Conservation (phyloP, 768 basidiomycete genomes). For the Rhodotorula kratochvilovae region DNA sequence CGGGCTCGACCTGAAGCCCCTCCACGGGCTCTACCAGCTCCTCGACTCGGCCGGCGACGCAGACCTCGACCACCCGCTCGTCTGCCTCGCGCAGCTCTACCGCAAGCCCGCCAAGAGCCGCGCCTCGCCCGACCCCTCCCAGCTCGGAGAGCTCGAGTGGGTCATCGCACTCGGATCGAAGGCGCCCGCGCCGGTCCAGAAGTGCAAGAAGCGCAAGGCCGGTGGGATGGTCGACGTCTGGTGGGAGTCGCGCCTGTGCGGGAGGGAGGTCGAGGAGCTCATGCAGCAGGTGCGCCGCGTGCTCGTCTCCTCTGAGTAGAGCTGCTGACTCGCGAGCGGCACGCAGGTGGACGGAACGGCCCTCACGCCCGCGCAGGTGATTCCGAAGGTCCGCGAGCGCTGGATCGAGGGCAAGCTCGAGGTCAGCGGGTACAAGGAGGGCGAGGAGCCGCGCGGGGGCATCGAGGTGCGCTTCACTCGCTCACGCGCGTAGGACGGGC, state of each 20-base stretch:
- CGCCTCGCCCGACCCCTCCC: neutral
- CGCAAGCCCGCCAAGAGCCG: neutral
- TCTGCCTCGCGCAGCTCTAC: neutral
- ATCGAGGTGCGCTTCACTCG: neutral
- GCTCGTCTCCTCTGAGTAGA: neutral
- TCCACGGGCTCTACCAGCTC: neutral
- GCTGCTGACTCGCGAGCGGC: neutral
- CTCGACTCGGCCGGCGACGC: neutral
- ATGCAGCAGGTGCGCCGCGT: neutral
- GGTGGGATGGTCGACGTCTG: neutral
- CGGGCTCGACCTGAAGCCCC: neutral
- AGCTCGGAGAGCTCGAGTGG: conserved; percentile 7
- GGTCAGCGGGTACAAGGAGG: neutral
- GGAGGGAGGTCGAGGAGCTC: neutral
- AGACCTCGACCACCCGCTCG: conserved; percentile 3
- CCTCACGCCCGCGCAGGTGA: neutral
- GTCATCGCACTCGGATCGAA: neutral
- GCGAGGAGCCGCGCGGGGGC: neutral
- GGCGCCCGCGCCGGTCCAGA: too few species aligned
- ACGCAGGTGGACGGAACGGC: neutral
- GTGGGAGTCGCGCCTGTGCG: neutral
- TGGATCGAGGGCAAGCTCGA: neutral
- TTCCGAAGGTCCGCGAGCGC: neutral
- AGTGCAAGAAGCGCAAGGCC: neutral
- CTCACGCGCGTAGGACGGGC: too few species aligned